Percentiles rank a stretch among this genome's conserved stretches.
phyloP scores from a whole-genome alignment of 2,329 filamentous ascomycete species.

The Trichoderma arundinaceum region DNA sequence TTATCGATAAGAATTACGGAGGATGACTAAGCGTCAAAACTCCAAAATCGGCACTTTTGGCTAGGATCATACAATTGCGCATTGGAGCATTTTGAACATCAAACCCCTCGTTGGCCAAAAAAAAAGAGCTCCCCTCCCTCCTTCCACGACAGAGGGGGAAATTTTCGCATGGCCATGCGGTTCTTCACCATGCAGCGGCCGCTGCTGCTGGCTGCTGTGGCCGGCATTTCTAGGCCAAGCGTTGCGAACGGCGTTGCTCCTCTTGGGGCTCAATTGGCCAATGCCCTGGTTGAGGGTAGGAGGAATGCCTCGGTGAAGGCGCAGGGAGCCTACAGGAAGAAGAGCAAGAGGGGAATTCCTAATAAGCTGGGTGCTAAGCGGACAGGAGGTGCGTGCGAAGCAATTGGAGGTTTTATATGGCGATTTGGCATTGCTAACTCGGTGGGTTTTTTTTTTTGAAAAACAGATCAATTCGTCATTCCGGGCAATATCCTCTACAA shows the following conservation, averaged over 20 bases:
- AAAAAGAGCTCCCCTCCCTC: not conserved
- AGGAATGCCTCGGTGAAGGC: conserved; percentile 66
- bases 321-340: conserved; percentile 71
- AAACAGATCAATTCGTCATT: conserved; percentile 84
- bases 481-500: conserved; percentile 98
- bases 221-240: conserved; percentile 40
- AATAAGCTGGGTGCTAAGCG: conserved; percentile 96
- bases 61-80: not conserved
- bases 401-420: not conserved
- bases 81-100: conserved; percentile 28
- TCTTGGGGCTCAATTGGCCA: conserved; percentile 43
- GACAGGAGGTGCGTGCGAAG: conserved; percentile 69
- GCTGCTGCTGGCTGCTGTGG: conserved; percentile 47
- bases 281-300: conserved; percentile 54
- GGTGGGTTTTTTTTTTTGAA: not conserved
- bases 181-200: conserved; percentile 56
- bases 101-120: conserved; percentile 22
- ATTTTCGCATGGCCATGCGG: conserved; percentile 48
- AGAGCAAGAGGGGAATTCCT: conserved; percentile 63
- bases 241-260: conserved; percentile 35
- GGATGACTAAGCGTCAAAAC: conserved; percentile 31
- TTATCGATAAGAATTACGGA: conserved; percentile 35
- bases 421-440: not conserved
- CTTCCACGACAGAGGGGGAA: conserved; percentile 3
- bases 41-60: conserved; percentile 26